phyloP scores from a whole-genome alignment of 495 filamentous ascomycete species.

The Saxophila tyrrhenica region DNA sequence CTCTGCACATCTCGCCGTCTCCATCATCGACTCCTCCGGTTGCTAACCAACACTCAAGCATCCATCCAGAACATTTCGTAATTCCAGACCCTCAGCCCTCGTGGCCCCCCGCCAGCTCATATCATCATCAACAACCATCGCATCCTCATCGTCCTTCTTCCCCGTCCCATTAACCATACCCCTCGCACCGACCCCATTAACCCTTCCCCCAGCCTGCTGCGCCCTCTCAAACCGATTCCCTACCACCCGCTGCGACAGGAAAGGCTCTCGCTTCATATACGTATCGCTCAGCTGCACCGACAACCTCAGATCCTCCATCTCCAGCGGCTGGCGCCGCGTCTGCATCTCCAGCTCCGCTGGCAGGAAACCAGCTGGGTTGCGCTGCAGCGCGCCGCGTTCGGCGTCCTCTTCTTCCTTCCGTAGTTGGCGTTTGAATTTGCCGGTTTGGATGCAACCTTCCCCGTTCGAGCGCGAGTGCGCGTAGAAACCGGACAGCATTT shows the following conservation, averaged over 20 bases:
- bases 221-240: conserved; percentile 44
- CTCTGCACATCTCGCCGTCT: too few species aligned
- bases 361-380: conserved; percentile 61
- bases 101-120: conserved; percentile 65
- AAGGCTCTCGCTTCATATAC: conserved; percentile 63
- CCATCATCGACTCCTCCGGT: neutral
- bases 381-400: conserved; percentile 51
- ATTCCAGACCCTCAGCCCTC: conserved; percentile 44
- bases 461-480: conserved; percentile 70
- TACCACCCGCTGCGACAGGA: conserved; percentile 59
- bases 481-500: conserved; percentile 68
- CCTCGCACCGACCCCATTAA: conserved; percentile 29
- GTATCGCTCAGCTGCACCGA: conserved; percentile 63
- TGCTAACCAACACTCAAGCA: conserved; percentile 19
- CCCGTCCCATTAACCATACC: conserved; percentile 27
- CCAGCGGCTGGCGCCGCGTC: conserved; percentile 51
- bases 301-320: conserved; percentile 68
- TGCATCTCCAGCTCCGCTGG: conserved; percentile 65
- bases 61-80: conserved; percentile 59
- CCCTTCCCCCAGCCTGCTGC: conserved; percentile 56
- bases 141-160: conserved; percentile 35
- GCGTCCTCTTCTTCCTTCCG: conserved; percentile 60
- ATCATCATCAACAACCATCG: conserved; percentile 47
- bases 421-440: conserved; percentile 61
- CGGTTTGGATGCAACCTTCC: conserved; percentile 65